phyloP scores from a whole-genome alignment of 768 basidiomycete species.

The Psilocybe sp. region DNA sequence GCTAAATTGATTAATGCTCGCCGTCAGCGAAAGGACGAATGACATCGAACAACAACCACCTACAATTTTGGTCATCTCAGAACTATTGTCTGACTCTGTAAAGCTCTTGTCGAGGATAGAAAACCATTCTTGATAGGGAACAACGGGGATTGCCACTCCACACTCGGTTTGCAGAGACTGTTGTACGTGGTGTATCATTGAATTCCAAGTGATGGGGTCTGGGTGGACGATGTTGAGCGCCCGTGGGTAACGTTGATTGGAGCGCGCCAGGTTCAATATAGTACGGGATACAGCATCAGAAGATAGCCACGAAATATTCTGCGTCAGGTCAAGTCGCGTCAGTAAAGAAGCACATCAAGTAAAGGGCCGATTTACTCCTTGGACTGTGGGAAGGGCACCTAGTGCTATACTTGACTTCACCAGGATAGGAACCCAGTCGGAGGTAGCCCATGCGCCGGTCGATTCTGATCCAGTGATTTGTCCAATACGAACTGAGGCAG shows the following conservation, averaged over 20 bases:
- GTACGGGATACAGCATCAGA: too few species aligned
- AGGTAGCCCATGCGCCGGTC: conserved; percentile 35
- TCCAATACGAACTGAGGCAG: conserved; percentile 33
- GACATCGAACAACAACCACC: not conserved
- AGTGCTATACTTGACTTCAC: conserved; percentile 24
- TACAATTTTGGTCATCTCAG: conserved; percentile 5
- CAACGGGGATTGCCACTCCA: not conserved
- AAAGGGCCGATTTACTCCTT: conserved; percentile 23
- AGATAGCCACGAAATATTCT: too few species aligned
- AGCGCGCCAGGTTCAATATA: too few species aligned
- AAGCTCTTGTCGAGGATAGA: not conserved
- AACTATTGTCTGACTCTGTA: not conserved
- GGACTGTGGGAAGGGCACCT: conserved; percentile 25
- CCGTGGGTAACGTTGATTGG: too few species aligned
- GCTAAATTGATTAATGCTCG: not conserved
- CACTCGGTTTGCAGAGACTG: conserved; percentile 1
- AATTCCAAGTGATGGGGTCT: conserved; percentile 6
- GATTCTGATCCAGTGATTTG: conserved; percentile 32
- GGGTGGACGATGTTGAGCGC: not conserved
- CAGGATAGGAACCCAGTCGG: conserved; percentile 39
- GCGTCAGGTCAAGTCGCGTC: too few species aligned
- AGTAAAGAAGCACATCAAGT: not conserved
- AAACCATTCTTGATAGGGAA: conserved; percentile 5
- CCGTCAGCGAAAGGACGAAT: not conserved
- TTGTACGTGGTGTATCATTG: conserved; percentile 2